Evolutionary conservation across 805 yeast species (phyloP).

Genomic region (Isabelozyma heimii): DNA sequence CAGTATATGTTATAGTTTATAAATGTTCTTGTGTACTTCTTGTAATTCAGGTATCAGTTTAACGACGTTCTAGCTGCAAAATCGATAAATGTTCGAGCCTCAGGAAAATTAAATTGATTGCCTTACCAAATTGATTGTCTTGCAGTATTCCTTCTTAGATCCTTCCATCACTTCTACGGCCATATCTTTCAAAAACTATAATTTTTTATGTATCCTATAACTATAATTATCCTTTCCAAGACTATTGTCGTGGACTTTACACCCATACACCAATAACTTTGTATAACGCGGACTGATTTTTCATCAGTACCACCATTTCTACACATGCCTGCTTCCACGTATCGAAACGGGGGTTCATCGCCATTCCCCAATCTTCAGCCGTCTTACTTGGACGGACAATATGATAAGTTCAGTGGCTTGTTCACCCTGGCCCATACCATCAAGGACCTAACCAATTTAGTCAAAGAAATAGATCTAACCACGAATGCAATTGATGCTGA

Average conservation of each 20-base stretch:
- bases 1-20: no score
- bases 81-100: no score
- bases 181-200: no score
- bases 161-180: no score
- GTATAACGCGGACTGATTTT: background rate
- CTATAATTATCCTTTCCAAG: no score
- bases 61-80: no score
- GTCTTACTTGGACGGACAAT: constrained; percentile 1
- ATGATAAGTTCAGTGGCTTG: constrained; percentile 5
- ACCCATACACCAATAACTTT: background rate
- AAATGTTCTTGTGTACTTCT: no score
- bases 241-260: background rate
- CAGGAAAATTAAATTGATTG: no score
- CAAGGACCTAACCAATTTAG: constrained; percentile 25
- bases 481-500: constrained; percentile 22
- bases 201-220: no score
- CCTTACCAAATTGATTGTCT: no score
- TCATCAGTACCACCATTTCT: background rate
- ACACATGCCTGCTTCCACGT: background rate
- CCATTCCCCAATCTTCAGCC: constrained; percentile 2
- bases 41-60: no score
- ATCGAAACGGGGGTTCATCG: background rate
- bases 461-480: constrained; percentile 24
- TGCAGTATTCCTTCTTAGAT: no score
- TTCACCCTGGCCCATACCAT: constrained; percentile 22